These are phyloP conservation scores for Meyerozyma smithsonii DNA, from an alignment of 1,139 yeast species.

Conservation along the genomic window DNA sequence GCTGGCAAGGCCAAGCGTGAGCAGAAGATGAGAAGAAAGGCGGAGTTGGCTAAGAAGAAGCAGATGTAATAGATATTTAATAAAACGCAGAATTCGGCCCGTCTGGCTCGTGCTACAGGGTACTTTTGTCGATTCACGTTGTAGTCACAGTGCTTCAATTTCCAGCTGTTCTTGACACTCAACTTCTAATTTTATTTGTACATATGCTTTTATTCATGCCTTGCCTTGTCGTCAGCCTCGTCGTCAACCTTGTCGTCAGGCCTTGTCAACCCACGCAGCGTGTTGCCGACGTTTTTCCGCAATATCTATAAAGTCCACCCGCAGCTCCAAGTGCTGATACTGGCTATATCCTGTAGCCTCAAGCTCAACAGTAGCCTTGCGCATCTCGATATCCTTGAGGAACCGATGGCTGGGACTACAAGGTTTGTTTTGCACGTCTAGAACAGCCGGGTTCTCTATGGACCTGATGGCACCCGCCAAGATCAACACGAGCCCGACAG, in stretches of 20 bases:
- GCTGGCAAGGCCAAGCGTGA: slow-evolving; percentile 63
- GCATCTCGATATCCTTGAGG: slow-evolving; percentile 45
- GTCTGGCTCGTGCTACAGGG: no score
- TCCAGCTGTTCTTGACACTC: no score
- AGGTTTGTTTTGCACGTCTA: slow-evolving; percentile 19
- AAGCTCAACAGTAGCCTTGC: slow-evolving; percentile 38
- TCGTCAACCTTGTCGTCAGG: background rate
- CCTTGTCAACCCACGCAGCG: slow-evolving; percentile 26
- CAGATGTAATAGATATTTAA: background rate
- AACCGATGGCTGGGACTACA: slow-evolving; percentile 20
- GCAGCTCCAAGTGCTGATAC: slow-evolving; percentile 37
- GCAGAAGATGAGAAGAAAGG: slow-evolving; percentile 46
- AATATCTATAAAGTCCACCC: slow-evolving; percentile 45
- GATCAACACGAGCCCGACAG: slow-evolving; percentile 35
- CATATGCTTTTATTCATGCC: background rate
- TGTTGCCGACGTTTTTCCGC: slow-evolving; percentile 36
- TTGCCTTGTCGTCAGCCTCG: no score
- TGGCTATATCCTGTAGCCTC: slow-evolving; percentile 43
- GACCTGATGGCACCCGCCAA: slow-evolving; percentile 31
- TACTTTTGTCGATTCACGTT: no score
- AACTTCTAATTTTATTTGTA: no score
- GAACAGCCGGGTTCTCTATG: slow-evolving; percentile 19
- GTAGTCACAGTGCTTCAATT: no score
- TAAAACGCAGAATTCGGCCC: no score
- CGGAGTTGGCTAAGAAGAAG: slow-evolving; percentile 24